Evolutionary conservation across 129 eudicot species (phyloP).

Genomic region (carrot (Daucus carota)): DNA sequence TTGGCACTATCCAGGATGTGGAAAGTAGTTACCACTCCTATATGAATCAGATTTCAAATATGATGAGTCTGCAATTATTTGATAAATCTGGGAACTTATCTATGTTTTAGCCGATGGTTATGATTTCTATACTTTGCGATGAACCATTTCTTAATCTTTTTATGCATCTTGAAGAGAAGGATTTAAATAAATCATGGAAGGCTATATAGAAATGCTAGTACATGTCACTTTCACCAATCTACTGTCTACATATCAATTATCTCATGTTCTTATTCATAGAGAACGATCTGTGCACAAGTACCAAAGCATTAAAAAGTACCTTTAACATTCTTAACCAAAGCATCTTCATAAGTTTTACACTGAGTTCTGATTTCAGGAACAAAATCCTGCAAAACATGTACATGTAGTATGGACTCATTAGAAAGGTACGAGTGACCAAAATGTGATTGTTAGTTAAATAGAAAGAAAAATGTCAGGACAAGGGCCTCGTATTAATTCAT

Average conservation of each 20-base stretch:
- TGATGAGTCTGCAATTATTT: neutral
- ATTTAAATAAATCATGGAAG: neutral
- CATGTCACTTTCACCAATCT: no score
- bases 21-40: neutral
- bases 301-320: slow-evolving; percentile 23
- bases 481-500: no score
- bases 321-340: slow-evolving; percentile 52
- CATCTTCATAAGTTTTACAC: slow-evolving; percentile 58
- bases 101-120: neutral
- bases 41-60: no score
- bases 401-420: no score
- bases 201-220: neutral
- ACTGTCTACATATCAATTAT: neutral
- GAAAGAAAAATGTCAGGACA: no score
- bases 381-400: slow-evolving; percentile 50
- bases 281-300: slow-evolving; percentile 3
- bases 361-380: slow-evolving; percentile 39
- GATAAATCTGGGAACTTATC: neutral
- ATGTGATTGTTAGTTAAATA: no score
- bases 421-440: no score
- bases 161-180: neutral
- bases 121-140: no score
- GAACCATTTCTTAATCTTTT: neutral
- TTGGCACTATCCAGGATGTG: neutral
- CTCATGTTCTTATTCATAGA: neutral